These are phyloP conservation scores for Kodamaea leandrae DNA, from an alignment of 805 yeast species.

Conservation along the genomic window DNA sequence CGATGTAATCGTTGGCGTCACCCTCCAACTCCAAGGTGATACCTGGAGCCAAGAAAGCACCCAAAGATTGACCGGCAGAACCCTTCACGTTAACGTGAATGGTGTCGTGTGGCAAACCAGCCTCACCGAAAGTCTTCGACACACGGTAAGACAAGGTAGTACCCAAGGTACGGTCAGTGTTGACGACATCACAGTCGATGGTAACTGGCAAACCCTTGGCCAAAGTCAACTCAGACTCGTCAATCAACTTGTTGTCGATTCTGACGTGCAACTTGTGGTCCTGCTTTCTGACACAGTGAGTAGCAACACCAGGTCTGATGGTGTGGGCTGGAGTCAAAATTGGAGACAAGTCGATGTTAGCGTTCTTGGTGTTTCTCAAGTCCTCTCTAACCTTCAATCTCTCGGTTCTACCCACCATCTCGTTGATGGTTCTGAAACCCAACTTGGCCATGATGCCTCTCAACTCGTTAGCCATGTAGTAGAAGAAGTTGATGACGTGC, in stretches of 20 bases:
- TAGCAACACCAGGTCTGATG: conserved; percentile 95
- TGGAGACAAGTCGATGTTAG: conserved; percentile 87
- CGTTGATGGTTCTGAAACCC: conserved; percentile 93
- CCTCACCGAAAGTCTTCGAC: conserved; percentile 89
- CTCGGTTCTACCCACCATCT: conserved; percentile 98
- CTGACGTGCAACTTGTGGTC: conserved; percentile 92
- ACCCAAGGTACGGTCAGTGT: conserved; percentile 96
- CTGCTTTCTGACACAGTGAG: conserved; percentile 87
- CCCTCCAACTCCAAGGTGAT: conserved; percentile 93
- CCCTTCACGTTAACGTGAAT: conserved; percentile 90
- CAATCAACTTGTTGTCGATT: conserved; percentile 91
- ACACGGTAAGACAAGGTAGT: conserved; percentile 92
- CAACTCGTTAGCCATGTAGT: conserved; percentile 88
- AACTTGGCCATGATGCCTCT: conserved; percentile 90
- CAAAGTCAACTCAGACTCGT: conserved; percentile 92
- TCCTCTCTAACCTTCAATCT: conserved; percentile 82
- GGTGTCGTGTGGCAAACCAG: conserved; percentile 93
- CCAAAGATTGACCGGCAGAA: conserved; percentile 97
- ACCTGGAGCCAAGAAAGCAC: conserved; percentile 96
- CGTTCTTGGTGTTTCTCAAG: conserved; percentile 82
- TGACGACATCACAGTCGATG: conserved; percentile 87
- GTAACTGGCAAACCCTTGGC: conserved; percentile 96
- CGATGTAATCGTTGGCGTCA: conserved; percentile 97
- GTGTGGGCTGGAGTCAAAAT: conserved; percentile 95
- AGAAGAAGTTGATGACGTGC: conserved; percentile 96